phyloP scores from a whole-genome alignment of 768 basidiomycete species.

The Gymnopilus junonius region DNA sequence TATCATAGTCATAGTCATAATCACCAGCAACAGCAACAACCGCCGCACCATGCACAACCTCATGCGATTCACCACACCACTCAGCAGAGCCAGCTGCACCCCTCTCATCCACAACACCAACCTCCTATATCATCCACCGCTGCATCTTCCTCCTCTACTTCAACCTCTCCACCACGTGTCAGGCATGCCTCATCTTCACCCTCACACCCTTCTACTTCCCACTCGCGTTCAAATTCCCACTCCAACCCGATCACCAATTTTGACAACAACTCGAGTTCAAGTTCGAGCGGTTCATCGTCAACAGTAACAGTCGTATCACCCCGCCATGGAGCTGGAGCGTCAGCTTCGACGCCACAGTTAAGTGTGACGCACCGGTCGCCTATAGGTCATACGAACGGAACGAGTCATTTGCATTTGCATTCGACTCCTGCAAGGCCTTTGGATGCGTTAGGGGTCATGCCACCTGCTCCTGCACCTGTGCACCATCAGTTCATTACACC shows the following conservation, averaged over 20 bases:
- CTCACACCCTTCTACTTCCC: background rate
- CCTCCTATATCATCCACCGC: background rate
- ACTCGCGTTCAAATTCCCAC: background rate
- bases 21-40: background rate
- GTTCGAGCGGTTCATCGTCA: background rate
- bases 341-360: background rate
- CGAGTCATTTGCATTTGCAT: background rate
- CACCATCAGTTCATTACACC: background rate
- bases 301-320: background rate
- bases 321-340: background rate
- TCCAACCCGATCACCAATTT: constrained; percentile 12
- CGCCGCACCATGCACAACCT: constrained; percentile 1
- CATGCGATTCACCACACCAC: background rate
- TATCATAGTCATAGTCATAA: background rate
- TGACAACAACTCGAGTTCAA: background rate
- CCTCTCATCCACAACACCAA: background rate
- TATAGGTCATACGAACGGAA: background rate
- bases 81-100: constrained; percentile 4
- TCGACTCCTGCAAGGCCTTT: constrained; percentile 18
- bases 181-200: background rate
- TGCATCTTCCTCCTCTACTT: background rate
- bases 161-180: background rate
- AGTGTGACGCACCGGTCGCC: background rate
- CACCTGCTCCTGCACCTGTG: background rate
- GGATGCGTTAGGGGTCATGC: constrained; percentile 15